Evolutionary conservation across 2,329 filamentous ascomycete species (phyloP).

Genomic region (Fusarium coffeatum): DNA sequence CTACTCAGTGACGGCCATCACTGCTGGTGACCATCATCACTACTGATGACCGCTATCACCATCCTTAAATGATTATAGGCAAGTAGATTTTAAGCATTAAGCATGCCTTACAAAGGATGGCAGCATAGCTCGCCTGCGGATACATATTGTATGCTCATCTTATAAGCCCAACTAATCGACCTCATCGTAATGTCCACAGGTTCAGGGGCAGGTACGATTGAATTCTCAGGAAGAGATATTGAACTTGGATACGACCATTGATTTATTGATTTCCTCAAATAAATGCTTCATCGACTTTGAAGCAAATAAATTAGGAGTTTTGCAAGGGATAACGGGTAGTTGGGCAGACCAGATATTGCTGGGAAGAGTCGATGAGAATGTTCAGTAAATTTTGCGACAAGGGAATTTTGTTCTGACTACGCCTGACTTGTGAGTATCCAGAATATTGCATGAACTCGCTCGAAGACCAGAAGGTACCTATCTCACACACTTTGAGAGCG

Average conservation of each 20-base stretch:
- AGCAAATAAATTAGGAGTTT: neutral
- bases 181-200: neutral
- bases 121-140: neutral
- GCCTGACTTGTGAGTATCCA: neutral
- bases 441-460: neutral
- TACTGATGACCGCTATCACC: no score
- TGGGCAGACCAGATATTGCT: neutral
- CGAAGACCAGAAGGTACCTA: neutral
- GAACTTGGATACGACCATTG: neutral
- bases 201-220: neutral
- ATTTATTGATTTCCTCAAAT: neutral
- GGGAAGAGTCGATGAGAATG: neutral
- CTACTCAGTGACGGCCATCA: no score
- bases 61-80: neutral
- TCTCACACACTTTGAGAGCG: neutral
- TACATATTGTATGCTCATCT: neutral
- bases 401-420: neutral
- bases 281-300: neutral
- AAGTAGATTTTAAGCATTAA: neutral
- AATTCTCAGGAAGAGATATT: neutral
- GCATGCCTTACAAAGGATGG: neutral
- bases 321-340: neutral
- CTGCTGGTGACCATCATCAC: no score
- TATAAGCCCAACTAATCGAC: neutral
- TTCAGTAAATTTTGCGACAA: neutral